Base-by-base conservation (phyloP, 2,329 filamentous ascomycete species). In the Trichophyton simii region DNA sequence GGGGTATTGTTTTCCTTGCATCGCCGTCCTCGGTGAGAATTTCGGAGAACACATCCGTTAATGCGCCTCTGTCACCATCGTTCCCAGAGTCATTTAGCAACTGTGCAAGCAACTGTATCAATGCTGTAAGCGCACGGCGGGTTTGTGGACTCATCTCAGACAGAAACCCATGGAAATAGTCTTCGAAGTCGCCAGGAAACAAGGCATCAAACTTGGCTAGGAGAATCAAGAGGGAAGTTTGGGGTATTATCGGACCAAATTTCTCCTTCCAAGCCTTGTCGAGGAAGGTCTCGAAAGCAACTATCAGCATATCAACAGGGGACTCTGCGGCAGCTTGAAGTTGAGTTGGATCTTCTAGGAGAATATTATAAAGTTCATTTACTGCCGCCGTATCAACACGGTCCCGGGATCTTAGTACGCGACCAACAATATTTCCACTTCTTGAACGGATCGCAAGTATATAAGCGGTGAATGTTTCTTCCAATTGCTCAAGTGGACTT, bases 261-360 rank as follows among this genome's bases (percentile, higher is more conserved):
- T 89, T 87, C 66, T 92, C 88, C 63, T 83, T 85, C 92, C 92
- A 97, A 11, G 89, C 91, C 65, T 91, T 86, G 62, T 85, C 85
- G 63, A 96, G 77, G 67, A 96, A 97, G 64, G 95, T 96, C 72
- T 96, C 91, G 71, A 96, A 97, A 0, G 91, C 88, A 28, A 88
- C 87, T 70, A 96, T 95, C 3, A 97, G 81, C 20, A 92, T 85
- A 69, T 96, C 91, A 7, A 92, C 84, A 2, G 86, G 82, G 7
- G 89, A 81, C 63, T 96, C 90, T 0, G 85, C 82, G 1, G 88
- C 84, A 8, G 85, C 79, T 60, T 95, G 87, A 65, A 88, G 81
- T 68, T 89, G 90, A 59, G 84, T 87, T 0, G 91, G 89, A 65
- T 87, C 87, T 71, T 96, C 91, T 18, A 95, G 84, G 13, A 96